Conservation (phyloP, 73 alveolate species). For the Loxodes magnus region DNA sequence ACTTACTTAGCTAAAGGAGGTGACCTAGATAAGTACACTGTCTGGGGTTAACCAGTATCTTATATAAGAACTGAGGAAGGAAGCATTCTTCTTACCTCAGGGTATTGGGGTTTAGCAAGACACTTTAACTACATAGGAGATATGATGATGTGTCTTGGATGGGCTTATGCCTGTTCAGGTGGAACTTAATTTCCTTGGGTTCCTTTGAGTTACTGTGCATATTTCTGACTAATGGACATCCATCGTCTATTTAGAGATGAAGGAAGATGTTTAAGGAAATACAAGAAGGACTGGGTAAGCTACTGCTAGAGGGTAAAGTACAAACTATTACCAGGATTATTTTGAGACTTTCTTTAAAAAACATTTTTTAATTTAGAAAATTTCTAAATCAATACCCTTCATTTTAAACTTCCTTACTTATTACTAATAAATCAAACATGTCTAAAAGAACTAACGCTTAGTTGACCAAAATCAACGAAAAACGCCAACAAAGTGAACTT, state of each 20-base stretch:
- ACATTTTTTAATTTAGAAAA: too few relatives aligned
- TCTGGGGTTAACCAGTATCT: background rate
- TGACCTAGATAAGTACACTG: background rate
- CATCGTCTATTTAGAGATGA: conserved; percentile 25
- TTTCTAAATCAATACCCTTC: too few relatives aligned
- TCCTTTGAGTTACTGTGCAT: background rate
- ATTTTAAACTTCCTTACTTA: too few relatives aligned
- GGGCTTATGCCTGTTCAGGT: background rate
- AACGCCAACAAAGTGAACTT: too few relatives aligned
- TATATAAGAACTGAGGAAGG: conserved; percentile 23
- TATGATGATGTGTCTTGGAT: conserved; percentile 24
- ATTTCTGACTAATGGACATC: conserved; percentile 32
- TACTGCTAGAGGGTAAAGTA: too few relatives aligned
- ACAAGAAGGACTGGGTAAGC: conserved; percentile 27
- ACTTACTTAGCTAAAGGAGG: background rate
- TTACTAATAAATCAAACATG: too few relatives aligned
- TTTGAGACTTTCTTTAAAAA: too few relatives aligned
- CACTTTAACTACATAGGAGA: conserved; percentile 30
- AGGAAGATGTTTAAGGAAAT: conserved; percentile 21
- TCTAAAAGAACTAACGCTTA: too few relatives aligned
- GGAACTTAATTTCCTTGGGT: background rate
- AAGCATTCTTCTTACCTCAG: conserved; percentile 19
- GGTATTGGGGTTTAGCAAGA: conserved; percentile 27
- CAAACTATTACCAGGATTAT: too few relatives aligned
- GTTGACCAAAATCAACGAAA: too few relatives aligned